Conservation (phyloP, 2,329 filamentous ascomycete species). For the Fusarium setosum region DNA sequence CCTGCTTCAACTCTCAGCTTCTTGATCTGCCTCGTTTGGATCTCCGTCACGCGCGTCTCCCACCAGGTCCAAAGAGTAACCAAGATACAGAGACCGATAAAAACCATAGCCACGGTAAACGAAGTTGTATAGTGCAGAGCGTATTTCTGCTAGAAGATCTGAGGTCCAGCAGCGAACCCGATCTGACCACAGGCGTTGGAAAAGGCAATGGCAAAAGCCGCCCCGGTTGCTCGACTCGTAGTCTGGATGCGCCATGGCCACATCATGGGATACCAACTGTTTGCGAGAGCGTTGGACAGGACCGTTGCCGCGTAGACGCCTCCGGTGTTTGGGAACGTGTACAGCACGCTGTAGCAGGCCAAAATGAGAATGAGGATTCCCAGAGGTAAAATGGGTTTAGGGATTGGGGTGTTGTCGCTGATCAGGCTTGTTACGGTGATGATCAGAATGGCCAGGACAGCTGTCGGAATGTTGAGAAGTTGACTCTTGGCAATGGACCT, state of each 20-base stretch:
- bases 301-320: constrained; percentile 12
- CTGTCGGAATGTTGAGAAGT: constrained; percentile 5
- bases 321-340: constrained; percentile 1
- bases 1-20: constrained; percentile 53
- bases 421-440: neutral
- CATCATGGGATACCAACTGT: constrained; percentile 46
- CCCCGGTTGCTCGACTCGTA: constrained; percentile 1
- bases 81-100: constrained; percentile 55
- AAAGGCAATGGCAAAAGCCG: constrained; percentile 9
- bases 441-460: neutral
- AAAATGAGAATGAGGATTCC: neutral
- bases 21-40: constrained; percentile 57
- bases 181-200: constrained; percentile 12
- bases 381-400: neutral
- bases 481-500: constrained; percentile 1
- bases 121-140: constrained; percentile 57
- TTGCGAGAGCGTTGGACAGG: no score
- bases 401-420: neutral
- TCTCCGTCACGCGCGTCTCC: constrained; percentile 56
- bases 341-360: constrained; percentile 1
- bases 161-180: constrained; percentile 4
- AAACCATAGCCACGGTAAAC: constrained; percentile 57
- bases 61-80: constrained; percentile 57
- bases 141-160: constrained; percentile 53
- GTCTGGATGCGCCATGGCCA: constrained; percentile 41